These are phyloP conservation scores for Leccinum huronense DNA, from an alignment of 1,284 basidiomycete species.

Conservation along the genomic window DNA sequence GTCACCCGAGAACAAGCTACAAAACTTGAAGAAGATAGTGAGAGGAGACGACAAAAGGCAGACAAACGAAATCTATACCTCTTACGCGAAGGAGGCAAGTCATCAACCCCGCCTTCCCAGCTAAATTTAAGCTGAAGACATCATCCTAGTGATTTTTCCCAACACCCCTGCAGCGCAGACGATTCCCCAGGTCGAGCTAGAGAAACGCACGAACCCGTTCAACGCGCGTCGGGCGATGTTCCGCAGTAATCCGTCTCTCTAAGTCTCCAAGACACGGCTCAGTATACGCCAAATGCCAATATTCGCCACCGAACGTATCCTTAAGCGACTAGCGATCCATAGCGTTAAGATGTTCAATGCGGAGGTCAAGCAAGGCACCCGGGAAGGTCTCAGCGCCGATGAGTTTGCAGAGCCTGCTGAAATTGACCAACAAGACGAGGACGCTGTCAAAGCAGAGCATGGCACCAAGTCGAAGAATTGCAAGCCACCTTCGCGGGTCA, in stretches of 20 bases:
- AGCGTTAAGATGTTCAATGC: slow-evolving; percentile 77
- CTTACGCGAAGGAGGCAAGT: slow-evolving; percentile 88
- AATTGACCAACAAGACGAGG: slow-evolving; percentile 23
- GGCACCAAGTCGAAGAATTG: slow-evolving; percentile 33
- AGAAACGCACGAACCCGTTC: slow-evolving; percentile 81
- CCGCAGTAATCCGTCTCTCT: slow-evolving; percentile 89
- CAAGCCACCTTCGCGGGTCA: slow-evolving; percentile 59
- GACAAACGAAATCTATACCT: slow-evolving; percentile 98
- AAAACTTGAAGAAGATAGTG: slow-evolving; percentile 84
- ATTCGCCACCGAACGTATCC: slow-evolving; percentile 84
- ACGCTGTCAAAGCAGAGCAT: slow-evolving; percentile 34
- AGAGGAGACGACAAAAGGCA: slow-evolving; percentile 81
- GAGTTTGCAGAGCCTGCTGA: slow-evolving; percentile 56
- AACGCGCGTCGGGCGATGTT: slow-evolving; percentile 78
- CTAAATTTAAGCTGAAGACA: neutral
- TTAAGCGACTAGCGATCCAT: slow-evolving; percentile 86
- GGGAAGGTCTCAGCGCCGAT: slow-evolving; percentile 67
- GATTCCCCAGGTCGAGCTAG: slow-evolving; percentile 72
- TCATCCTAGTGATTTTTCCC: slow-evolving; percentile 74
- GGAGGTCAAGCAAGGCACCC: slow-evolving; percentile 69
- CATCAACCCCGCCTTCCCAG: slow-evolving; percentile 1
- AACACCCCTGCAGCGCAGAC: slow-evolving; percentile 75
- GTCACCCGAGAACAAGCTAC: slow-evolving; percentile 88
- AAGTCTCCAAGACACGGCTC: slow-evolving; percentile 91
- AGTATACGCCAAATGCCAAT: slow-evolving; percentile 91